Conservation (phyloP, 306 rosid species). For the Cicer cuneatum region DNA sequence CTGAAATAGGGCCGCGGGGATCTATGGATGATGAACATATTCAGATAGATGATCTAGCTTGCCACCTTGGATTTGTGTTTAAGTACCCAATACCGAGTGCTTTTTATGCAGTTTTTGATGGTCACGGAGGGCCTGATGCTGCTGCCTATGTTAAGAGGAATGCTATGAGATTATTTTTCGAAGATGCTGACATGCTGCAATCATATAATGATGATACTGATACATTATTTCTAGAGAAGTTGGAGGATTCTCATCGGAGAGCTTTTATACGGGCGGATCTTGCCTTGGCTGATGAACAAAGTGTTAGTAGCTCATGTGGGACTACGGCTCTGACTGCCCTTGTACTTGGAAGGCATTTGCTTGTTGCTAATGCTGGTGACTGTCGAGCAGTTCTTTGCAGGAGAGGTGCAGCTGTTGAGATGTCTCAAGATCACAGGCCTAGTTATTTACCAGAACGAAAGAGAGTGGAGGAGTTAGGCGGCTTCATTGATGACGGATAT, state of each 20-base stretch:
- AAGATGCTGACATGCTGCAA: slow-evolving; percentile 70
- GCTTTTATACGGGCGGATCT: slow-evolving; percentile 78
- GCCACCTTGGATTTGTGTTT: slow-evolving; percentile 62
- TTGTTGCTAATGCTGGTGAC: slow-evolving; percentile 95
- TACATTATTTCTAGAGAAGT: slow-evolving; percentile 55
- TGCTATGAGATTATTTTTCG: slow-evolving; percentile 77
- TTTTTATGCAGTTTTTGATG: slow-evolving; percentile 92
- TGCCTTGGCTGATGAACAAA: slow-evolving; percentile 74
- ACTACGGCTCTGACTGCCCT: slow-evolving; percentile 94
- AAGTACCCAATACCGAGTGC: slow-evolving; percentile 63
- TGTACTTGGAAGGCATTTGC: slow-evolving; percentile 77
- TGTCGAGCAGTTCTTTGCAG: slow-evolving; percentile 94
- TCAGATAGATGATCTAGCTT: slow-evolving; percentile 76
- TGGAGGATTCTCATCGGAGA: slow-evolving; percentile 76
- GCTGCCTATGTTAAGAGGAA: slow-evolving; percentile 80
- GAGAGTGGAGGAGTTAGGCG: slow-evolving; percentile 79
- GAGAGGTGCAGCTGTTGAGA: slow-evolving; percentile 75
- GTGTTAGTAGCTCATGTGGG: slow-evolving; percentile 74
- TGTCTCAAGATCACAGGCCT: slow-evolving; percentile 86
- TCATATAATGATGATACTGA: slow-evolving; percentile 59
- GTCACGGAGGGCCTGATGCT: slow-evolving; percentile 94
- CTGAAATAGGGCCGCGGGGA: slow-evolving; percentile 71
- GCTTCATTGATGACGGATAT: slow-evolving; percentile 60
- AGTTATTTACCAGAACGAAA: slow-evolving; percentile 61
- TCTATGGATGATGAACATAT: slow-evolving; percentile 96